Conservation (phyloP, 2,329 filamentous ascomycete species). For the Phyllosticta citriasiana region DNA sequence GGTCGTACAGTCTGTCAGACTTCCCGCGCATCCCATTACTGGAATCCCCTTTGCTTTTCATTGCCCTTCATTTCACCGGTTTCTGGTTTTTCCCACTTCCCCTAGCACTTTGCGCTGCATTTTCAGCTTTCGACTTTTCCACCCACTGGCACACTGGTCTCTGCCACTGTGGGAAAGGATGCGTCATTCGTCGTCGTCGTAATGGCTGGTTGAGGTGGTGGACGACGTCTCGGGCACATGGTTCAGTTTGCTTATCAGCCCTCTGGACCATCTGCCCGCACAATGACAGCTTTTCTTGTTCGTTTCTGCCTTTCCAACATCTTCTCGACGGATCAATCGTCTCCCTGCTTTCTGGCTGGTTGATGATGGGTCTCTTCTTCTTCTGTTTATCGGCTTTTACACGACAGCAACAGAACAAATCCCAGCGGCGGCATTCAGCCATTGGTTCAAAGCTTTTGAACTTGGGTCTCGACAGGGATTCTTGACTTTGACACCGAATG, state of each 20-base stretch:
- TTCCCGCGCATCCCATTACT: not conserved
- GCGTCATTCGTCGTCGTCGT: not conserved
- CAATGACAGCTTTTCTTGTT: not conserved
- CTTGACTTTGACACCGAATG: no score
- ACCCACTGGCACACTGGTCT: not conserved
- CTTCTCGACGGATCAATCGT: not conserved
- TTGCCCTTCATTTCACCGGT: not conserved
- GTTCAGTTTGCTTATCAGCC: not conserved
- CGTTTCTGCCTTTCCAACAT: not conserved
- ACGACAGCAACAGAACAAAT: no score
- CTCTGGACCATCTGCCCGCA: not conserved
- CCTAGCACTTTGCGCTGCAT: not conserved
- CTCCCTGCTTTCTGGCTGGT: not conserved
- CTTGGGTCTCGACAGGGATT: no score
- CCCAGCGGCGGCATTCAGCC: no score
- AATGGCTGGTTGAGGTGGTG: not conserved
- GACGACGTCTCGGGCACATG: not conserved
- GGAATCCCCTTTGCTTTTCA: not conserved
- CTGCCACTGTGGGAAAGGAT: not conserved
- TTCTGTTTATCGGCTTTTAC: not conserved
- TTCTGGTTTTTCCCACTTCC: not conserved
- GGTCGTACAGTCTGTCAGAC: not conserved
- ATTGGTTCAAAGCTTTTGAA: no score
- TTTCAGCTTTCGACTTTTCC: not conserved
- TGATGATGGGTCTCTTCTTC: not conserved